Evolutionary conservation across 352 stramenopile species (phyloP).

Genomic region (Discostella stelligera): DNA sequence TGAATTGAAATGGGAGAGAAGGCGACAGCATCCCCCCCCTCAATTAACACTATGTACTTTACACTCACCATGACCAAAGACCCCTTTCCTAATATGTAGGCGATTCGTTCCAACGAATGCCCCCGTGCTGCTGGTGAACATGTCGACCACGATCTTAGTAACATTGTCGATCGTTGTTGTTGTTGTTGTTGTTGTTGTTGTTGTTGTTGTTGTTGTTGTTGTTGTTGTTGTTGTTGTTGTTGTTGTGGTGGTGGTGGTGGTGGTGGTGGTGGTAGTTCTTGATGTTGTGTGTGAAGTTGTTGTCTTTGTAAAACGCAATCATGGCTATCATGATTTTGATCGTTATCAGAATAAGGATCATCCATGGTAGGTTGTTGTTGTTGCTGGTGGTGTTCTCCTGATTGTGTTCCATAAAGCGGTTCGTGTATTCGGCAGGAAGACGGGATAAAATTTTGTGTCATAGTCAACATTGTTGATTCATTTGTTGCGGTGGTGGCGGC

Average conservation of each 20-base stretch:
- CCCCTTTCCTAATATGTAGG: constrained; percentile 35
- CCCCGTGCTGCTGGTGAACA: constrained; percentile 1
- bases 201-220: neutral
- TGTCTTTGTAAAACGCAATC: neutral
- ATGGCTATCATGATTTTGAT: neutral
- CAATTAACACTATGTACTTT: neutral
- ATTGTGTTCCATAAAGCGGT: neutral
- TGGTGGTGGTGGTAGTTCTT: neutral
- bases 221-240: neutral
- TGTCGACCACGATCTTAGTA: constrained; percentile 13
- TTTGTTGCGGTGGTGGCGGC: neutral
- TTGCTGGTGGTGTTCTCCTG: neutral
- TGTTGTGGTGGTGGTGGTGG: neutral
- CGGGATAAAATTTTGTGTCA: too few species aligned
- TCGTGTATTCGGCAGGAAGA: neutral
- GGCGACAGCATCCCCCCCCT: neutral
- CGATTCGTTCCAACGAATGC: constrained; percentile 34
- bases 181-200: neutral
- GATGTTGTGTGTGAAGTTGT: neutral
- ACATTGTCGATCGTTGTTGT: neutral
- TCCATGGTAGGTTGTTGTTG: neutral
- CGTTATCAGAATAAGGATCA: neutral
- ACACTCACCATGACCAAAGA: constrained; percentile 47
- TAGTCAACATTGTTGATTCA: neutral
- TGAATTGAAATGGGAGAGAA: too few species aligned